Base-by-base conservation (phyloP, 495 filamentous ascomycete species). In the Penicillium fimorum region DNA sequence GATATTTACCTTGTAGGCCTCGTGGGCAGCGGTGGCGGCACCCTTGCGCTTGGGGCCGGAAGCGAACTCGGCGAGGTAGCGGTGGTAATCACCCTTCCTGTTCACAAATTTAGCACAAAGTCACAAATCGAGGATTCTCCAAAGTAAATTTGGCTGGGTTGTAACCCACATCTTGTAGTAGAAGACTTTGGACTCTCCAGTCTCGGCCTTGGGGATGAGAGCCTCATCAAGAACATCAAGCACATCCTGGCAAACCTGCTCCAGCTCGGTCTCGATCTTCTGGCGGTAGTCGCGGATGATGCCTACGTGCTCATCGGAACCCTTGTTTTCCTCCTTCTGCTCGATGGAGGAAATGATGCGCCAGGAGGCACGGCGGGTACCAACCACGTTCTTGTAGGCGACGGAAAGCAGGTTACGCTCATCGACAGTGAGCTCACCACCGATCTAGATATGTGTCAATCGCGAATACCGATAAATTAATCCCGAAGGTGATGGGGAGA, bases 41-140 rank as follows among this genome's bases (percentile, higher is more conserved):
- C 85, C 81, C 89, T 97, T 96, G 79, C 94, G 95, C 89, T 97
- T 97, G 80, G 96, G 91, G 61, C 95, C 92, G 63, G 91, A 93
- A 55, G 94, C 95, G 75, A 98, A 98, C 80, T 98, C 94, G 69
- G 94, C 94, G 59, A 98, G 87, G 80, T 98, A 98, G 72, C 94
- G 95, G 83, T 98, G 93, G 80, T 98, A 98, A 71, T 98, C 94
- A 78, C 94, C 94, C 89, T 97, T 98, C 94, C 94, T 98, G 65
- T 73, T 68, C 61, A 29, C 42, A 33, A 41, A 63, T 55, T 51
- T 30, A 57, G 42, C 32, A 15, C 17, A 8, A 38, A 40, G 20
- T 41, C 22, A 20, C 38, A 29, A 12, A 10, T 12, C 20, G 8
- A 15, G 10, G 13, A 2, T 15, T 32, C 5, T 8, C 2, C 18